phyloP scores from a whole-genome alignment of 106 monocot genomes.

The Phalaenopsis equestris region DNA sequence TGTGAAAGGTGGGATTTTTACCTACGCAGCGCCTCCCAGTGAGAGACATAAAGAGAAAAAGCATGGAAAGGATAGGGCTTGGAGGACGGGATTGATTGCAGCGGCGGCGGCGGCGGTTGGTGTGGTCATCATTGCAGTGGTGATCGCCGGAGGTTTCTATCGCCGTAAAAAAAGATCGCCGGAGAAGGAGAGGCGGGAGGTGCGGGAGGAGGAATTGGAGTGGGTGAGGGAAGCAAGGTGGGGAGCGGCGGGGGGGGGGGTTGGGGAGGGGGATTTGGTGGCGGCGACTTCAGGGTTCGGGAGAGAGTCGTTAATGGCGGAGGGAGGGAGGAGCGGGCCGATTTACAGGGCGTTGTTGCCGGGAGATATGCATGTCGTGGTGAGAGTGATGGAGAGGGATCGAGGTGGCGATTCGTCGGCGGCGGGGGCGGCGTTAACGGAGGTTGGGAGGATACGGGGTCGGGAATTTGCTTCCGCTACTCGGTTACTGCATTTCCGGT shows the following conservation, averaged over 20 bases:
- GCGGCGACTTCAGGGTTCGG: slow-evolving; percentile 76
- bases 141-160: background rate
- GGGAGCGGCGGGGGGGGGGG: slow-evolving; percentile 53
- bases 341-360: slow-evolving; percentile 63
- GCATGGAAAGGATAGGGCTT: background rate
- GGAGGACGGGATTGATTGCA: background rate
- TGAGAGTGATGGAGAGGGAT: slow-evolving; percentile 49
- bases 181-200: slow-evolving; percentile 12
- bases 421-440: slow-evolving; percentile 26
- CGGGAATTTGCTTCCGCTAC: slow-evolving; percentile 75
- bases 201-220: slow-evolving; percentile 8
- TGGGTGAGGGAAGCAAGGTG: slow-evolving; percentile 50
- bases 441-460: slow-evolving; percentile 48
- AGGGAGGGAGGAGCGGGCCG: slow-evolving; percentile 46
- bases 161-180: slow-evolving; percentile 1
- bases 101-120: background rate
- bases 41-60: background rate
- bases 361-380: slow-evolving; percentile 67
- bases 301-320: slow-evolving; percentile 66
- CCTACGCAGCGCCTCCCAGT: background rate
- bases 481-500: slow-evolving; percentile 88
- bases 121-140: background rate
- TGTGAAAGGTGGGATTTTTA: slow-evolving; percentile 23
- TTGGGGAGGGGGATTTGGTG: slow-evolving; percentile 73
- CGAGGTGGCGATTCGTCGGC: slow-evolving; percentile 17